Percentiles rank a stretch among this genome's conserved stretches.
phyloP scores from a whole-genome alignment of 139 green algal genomes.

The Picochlorum sp. region DNA sequence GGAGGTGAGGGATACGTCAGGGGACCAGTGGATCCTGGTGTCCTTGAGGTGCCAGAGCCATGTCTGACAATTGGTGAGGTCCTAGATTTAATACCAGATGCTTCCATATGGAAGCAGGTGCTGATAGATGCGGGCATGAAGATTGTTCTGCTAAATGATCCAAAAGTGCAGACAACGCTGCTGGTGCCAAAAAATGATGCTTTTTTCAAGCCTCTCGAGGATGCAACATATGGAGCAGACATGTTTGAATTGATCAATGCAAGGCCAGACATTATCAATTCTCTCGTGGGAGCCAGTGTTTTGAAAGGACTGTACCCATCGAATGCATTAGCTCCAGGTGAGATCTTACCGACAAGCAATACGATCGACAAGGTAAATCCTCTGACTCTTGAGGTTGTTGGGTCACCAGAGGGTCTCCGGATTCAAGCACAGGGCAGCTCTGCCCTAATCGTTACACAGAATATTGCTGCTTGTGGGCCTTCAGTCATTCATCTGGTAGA shows the following conservation, averaged over 20 bases:
- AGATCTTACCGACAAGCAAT: not conserved
- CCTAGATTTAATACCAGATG: conserved; percentile 24
- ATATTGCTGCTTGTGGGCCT: conserved; percentile 30
- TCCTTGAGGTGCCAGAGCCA: not conserved
- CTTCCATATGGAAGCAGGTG: conserved; percentile 11
- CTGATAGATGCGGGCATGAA: conserved; percentile 10
- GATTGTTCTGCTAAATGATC: conserved; percentile 11
- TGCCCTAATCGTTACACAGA: conserved; percentile 13
- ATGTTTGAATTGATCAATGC: conserved; percentile 11
- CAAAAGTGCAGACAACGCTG: conserved; percentile 7
- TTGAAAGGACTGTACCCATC: conserved; percentile 21
- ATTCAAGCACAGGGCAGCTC: conserved; percentile 15
- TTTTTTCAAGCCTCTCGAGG: conserved; percentile 11
- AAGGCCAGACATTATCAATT: conserved; percentile 12
- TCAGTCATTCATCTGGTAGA: conserved; percentile 29
- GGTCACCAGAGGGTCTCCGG: conserved; percentile 6
- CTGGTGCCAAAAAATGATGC: conserved; percentile 22
- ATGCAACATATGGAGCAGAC: conserved; percentile 6
- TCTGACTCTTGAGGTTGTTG: not conserved
- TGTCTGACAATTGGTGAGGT: conserved; percentile 18
- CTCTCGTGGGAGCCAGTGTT: conserved; percentile 16
- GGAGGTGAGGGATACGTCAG: too few relatives aligned
- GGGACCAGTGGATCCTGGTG: too few relatives aligned
- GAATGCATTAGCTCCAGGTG: conserved; percentile 9
- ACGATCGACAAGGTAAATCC: conserved; percentile 28